phyloP scores from a whole-genome alignment of 192 early-diverging fungal genomes.

The Piromyces finnis region DNA sequence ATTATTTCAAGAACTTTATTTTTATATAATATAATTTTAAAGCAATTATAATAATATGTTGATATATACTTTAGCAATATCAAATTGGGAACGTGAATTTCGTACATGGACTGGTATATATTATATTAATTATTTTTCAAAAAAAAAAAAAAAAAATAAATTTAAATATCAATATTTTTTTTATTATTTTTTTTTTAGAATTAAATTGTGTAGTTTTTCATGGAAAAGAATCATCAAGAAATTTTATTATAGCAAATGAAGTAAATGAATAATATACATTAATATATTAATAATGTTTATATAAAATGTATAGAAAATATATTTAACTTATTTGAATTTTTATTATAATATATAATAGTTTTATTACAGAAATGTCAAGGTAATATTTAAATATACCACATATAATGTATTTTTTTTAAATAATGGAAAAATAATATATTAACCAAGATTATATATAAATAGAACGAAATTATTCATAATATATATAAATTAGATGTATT shows the following conservation, averaged over 20 bases:
- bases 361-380: background rate
- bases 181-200: no score
- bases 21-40: no score
- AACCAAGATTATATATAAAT: background rate
- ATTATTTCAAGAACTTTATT: no score
- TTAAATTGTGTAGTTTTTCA: background rate
- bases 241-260: background rate
- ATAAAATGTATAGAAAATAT: no score
- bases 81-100: background rate
- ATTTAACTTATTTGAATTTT: no score
- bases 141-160: background rate
- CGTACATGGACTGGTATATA: background rate
- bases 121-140: background rate
- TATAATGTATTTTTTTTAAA: no score
- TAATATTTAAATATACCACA: background rate
- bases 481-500: slow-evolving; percentile 25
- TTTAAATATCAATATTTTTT: no score
- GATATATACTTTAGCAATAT: background rate
- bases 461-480: slow-evolving; percentile 14
- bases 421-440: no score
- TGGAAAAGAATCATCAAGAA: background rate
- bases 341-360: background rate
- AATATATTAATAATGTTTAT: background rate
- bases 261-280: background rate
- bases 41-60: no score